Percentiles rank a stretch among this genome's conserved stretches.
Evolutionary conservation across 148 eudicot species (phyloP).

Genomic region (Euryodendron excelsum): DNA sequence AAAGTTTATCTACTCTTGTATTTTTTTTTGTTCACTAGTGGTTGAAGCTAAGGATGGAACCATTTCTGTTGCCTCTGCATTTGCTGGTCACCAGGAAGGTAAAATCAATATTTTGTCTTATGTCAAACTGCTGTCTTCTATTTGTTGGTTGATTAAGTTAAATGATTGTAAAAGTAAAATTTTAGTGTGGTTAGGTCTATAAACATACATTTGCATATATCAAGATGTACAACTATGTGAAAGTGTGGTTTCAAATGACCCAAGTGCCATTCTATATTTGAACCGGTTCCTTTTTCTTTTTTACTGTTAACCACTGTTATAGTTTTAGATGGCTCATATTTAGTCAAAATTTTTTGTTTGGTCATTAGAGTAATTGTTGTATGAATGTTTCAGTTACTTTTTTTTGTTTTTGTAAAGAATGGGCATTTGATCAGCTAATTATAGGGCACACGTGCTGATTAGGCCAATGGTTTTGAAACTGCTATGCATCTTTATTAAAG

Average conservation of each 20-base stretch:
- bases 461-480: not conserved
- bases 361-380: not conserved
- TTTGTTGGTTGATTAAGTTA: not conserved
- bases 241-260: not conserved
- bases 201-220: too few relatives aligned
- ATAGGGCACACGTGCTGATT: not conserved
- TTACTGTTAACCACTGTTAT: too few relatives aligned
- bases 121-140: not conserved
- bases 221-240: not conserved
- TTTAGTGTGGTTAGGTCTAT: too few relatives aligned
- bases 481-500: too few relatives aligned
- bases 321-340: not conserved
- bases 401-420: too few relatives aligned
- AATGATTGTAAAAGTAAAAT: not conserved
- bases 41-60: constrained; percentile 67
- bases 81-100: constrained; percentile 82
- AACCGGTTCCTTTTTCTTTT: too few relatives aligned
- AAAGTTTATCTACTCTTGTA: not conserved
- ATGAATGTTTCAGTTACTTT: not conserved
- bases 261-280: not conserved
- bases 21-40: constrained; percentile 29
- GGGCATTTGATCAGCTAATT: not conserved
- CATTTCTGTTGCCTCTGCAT: constrained; percentile 72
- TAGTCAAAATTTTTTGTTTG: not conserved
- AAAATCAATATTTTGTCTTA: constrained; percentile 10